Percentiles rank a stretch among this genome's conserved stretches.
These are phyloP conservation scores for Linderina pennispora DNA, from an alignment of 192 early-diverging fungal genomes.

Conservation along the genomic window DNA sequence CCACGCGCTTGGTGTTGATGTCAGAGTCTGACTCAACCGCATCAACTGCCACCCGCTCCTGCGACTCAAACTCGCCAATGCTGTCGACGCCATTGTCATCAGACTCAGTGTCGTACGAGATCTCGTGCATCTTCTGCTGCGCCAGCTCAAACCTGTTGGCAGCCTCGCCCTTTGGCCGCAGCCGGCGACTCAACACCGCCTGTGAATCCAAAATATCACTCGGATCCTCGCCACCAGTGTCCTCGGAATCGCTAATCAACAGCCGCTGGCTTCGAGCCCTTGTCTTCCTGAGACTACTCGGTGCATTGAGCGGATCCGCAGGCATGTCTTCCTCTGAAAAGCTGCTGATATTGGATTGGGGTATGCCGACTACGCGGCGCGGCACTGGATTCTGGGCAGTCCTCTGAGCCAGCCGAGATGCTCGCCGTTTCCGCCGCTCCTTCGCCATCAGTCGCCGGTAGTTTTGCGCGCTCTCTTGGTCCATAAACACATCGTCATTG, in stretches of 20 bases:
- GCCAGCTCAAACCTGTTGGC: constrained; percentile 25
- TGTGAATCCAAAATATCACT: constrained; percentile 11
- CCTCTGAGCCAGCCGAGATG: background rate
- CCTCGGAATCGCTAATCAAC: constrained; percentile 26
- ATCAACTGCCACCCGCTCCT: constrained; percentile 2
- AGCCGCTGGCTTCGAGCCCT: background rate
- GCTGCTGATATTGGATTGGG: background rate
- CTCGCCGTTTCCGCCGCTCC: background rate
- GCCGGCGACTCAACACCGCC: constrained; percentile 12
- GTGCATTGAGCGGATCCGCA: constrained; percentile 8
- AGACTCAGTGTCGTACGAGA: constrained; percentile 10
- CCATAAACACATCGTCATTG: too few relatives aligned
- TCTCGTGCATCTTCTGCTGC: constrained; percentile 5
- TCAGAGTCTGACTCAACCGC: constrained; percentile 33
- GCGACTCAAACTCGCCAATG: background rate
- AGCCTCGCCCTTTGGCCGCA: constrained; percentile 12
- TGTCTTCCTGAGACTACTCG: background rate
- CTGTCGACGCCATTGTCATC: constrained; percentile 4
- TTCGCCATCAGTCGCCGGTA: constrained; percentile 16
- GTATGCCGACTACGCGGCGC: background rate
- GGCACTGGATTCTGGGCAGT: background rate
- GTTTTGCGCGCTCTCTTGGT: constrained; percentile 40
- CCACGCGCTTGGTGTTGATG: background rate
- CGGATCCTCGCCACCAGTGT: constrained; percentile 15
- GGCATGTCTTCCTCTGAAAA: constrained; percentile 13